Evolutionary conservation across 768 basidiomycete genomes (phyloP).

Genomic region (Leucosporidium scottii): DNA sequence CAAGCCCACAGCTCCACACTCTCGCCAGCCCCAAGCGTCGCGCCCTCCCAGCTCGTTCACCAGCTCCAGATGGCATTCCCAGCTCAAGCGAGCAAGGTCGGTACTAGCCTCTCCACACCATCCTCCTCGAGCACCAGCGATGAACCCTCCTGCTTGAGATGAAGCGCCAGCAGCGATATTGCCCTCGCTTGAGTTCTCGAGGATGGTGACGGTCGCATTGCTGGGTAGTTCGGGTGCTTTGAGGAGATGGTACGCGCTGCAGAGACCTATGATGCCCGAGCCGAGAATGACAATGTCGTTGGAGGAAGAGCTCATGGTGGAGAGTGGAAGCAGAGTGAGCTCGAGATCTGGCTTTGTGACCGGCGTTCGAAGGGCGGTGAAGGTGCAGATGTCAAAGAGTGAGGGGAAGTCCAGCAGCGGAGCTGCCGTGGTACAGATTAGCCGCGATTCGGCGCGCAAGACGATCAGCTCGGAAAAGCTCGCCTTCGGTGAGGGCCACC

Average conservation of each 20-base stretch:
- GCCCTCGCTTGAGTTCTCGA: constrained; percentile 41
- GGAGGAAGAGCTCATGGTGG: not conserved
- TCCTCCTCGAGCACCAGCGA: constrained; percentile 43
- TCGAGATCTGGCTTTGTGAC: no score
- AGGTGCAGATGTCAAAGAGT: no score
- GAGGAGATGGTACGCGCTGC: constrained; percentile 47
- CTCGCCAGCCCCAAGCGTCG: constrained; percentile 46
- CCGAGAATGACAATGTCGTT: constrained; percentile 47
- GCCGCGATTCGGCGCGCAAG: no score
- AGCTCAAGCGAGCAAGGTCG: constrained; percentile 43
- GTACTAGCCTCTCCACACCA: constrained; percentile 40
- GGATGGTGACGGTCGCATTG: constrained; percentile 43
- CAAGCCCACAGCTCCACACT: constrained; percentile 40
- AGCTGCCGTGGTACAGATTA: no score
- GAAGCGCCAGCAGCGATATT: constrained; percentile 44
- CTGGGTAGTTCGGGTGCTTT: constrained; percentile 37
- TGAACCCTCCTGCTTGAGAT: constrained; percentile 45
- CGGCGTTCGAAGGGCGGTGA: no score
- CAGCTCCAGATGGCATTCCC: constrained; percentile 45
- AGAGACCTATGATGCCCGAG: constrained; percentile 49
- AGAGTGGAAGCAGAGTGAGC: no score
- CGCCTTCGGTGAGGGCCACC: no score
- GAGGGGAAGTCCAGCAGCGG: no score
- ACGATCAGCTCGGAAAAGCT: no score
- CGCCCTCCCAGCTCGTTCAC: constrained; percentile 44